Conservation (phyloP, 257 asterid genomes). For the Solanum peruvianum region DNA sequence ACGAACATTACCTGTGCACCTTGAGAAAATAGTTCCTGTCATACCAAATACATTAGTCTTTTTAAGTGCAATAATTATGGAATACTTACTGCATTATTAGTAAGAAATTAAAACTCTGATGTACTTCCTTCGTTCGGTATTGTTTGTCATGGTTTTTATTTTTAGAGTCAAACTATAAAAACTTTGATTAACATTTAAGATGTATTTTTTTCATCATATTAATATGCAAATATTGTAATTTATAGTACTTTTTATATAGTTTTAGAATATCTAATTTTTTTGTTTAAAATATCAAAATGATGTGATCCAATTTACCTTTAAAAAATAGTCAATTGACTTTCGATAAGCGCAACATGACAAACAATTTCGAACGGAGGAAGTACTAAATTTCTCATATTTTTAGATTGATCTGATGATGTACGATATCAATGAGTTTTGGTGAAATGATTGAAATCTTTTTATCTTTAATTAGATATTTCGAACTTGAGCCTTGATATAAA, state of each 20-base stretch:
- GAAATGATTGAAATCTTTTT: not conserved
- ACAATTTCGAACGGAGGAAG: fast-evolving
- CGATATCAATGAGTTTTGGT: not conserved
- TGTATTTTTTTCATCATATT: too few relatives aligned
- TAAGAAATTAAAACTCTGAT: not conserved
- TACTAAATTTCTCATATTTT: not conserved
- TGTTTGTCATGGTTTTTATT: too few relatives aligned
- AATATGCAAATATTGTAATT: too few relatives aligned
- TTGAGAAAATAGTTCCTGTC: not conserved
- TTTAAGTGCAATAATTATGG: not conserved
- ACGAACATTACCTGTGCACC: not conserved
- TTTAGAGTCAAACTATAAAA: too few relatives aligned
- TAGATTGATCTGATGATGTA: not conserved
- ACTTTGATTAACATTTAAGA: too few relatives aligned
- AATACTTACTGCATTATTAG: not conserved
- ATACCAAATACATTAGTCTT: not conserved
- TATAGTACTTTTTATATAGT: too few relatives aligned
- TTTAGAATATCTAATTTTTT: too few relatives aligned
- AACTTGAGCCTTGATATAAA: not conserved
- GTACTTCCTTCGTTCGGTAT: too few relatives aligned
- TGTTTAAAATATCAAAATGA: too few relatives aligned
- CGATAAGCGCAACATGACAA: too few relatives aligned
- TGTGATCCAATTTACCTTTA: too few relatives aligned
- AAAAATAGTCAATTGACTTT: too few relatives aligned
- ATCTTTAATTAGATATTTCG: not conserved